A percentile compares a stretch with the other conserved stretches of the same genome.
Evolutionary conservation across 345 rosid genomes (phyloP).

Genomic region (Pistacia vera): DNA sequence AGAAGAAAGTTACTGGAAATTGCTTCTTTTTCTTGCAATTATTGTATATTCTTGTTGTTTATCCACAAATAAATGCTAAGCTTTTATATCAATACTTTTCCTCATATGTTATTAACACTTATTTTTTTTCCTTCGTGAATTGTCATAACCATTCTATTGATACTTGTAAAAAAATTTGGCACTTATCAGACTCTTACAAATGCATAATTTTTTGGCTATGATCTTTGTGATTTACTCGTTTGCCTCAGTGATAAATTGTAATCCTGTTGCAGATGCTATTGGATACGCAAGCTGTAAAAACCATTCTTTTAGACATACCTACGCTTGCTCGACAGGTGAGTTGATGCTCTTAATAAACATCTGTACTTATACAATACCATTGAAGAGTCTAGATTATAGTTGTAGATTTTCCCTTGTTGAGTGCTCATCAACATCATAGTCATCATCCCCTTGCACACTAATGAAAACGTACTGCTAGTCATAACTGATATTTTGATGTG

Average conservation of each 20-base stretch:
- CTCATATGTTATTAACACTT: neutral
- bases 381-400: neutral
- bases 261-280: constrained; percentile 75
- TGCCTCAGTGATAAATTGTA: neutral
- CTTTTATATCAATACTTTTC: neutral
- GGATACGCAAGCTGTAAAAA: constrained; percentile 97
- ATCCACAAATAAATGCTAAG: neutral
- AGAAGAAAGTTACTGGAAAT: neutral
- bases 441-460: neutral
- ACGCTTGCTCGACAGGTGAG: constrained; percentile 91
- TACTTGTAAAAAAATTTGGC: neutral
- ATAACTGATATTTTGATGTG: neutral
- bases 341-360: constrained; percentile 16
- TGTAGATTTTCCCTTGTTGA: neutral
- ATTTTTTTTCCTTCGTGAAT: neutral
- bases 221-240: constrained; percentile 1
- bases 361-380: neutral
- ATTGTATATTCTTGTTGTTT: neutral
- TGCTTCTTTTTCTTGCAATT: neutral
- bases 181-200: neutral
- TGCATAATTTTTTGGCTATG: neutral
- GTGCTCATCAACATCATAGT: neutral
- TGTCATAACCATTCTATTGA: neutral
- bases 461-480: neutral
- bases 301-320: constrained; percentile 93